A percentile compares a stretch with the other conserved stretches of the same genome.
These are phyloP conservation scores for Arthrobotrys sphaeroides DNA, from an alignment of 2,329 filamentous ascomycete species.

Conservation along the genomic window DNA sequence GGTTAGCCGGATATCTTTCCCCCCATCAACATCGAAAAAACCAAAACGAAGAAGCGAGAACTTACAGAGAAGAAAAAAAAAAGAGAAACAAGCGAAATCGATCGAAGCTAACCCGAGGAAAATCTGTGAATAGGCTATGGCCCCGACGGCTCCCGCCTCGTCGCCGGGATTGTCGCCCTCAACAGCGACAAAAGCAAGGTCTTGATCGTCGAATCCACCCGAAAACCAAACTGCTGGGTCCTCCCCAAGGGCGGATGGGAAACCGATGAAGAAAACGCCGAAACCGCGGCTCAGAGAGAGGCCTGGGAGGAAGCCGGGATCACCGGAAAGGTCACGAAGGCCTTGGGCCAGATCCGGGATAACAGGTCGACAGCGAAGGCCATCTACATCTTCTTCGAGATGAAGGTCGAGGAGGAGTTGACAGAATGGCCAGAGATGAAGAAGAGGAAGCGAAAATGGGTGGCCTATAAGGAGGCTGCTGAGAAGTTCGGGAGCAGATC, in stretches of 20 bases:
- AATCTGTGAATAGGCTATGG: slow-evolving; percentile 77
- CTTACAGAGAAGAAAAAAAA: background rate
- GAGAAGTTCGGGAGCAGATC: slow-evolving; percentile 78
- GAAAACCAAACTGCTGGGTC: slow-evolving; percentile 86
- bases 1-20: background rate
- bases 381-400: slow-evolving; percentile 73
- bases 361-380: slow-evolving; percentile 66
- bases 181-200: slow-evolving; percentile 87
- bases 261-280: slow-evolving; percentile 84
- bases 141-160: slow-evolving; percentile 87
- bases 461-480: slow-evolving; percentile 82
- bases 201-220: slow-evolving; percentile 90
- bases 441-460: slow-evolving; percentile 90
- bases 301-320: slow-evolving; percentile 99
- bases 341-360: slow-evolving; percentile 87
- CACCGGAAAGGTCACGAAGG: slow-evolving; percentile 80
- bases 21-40: too few relatives aligned
- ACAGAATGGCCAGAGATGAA: slow-evolving; percentile 91
- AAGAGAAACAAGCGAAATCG: background rate
- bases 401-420: slow-evolving; percentile 85
- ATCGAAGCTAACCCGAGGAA: background rate
- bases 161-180: slow-evolving; percentile 91
- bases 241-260: slow-evolving; percentile 98
- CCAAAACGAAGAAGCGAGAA: background rate
- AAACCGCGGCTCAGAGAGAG: slow-evolving; percentile 82